phyloP scores from a whole-genome alignment of 2,329 filamentous ascomycete genomes.

The Endoconidiophora laricicola region DNA sequence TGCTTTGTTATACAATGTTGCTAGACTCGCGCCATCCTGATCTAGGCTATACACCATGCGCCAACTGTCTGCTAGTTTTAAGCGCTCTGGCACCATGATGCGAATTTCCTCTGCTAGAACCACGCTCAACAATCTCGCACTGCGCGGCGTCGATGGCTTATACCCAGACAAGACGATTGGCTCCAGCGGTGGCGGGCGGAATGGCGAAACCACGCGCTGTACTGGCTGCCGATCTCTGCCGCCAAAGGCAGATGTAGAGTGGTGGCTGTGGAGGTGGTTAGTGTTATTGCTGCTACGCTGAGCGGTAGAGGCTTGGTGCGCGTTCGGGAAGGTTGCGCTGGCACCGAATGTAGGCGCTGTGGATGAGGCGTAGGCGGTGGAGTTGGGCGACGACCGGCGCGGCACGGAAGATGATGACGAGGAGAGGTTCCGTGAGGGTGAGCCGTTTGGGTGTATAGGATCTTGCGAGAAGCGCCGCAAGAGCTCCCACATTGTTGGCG shows the following conservation, averaged over 20 bases:
- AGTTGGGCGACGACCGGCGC: too few species aligned
- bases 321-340: neutral
- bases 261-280: neutral
- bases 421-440: conserved; percentile 1
- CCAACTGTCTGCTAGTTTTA: conserved; percentile 83
- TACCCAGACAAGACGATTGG: conserved; percentile 58
- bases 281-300: too few species aligned
- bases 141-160: conserved; percentile 37
- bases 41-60: conserved; percentile 74
- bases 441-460: neutral
- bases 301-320: neutral
- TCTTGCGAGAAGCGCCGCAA: conserved; percentile 12
- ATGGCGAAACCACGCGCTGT: conserved; percentile 52
- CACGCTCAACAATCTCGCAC: conserved; percentile 50
- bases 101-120: conserved; percentile 84
- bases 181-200: conserved; percentile 77
- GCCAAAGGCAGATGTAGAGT: conserved; percentile 4
- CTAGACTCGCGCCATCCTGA: conserved; percentile 74
- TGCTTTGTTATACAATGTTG: conserved; percentile 71
- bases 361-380: conserved; percentile 8
- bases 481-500: conserved; percentile 11
- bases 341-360: too few species aligned
- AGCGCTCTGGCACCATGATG: conserved; percentile 66
- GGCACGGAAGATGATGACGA: conserved; percentile 9
- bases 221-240: conserved; percentile 23